A percentile compares a stretch with the other conserved stretches of the same genome.
phyloP scores from a whole-genome alignment of 1,284 basidiomycete genomes.

The Inonotus hispidus region DNA sequence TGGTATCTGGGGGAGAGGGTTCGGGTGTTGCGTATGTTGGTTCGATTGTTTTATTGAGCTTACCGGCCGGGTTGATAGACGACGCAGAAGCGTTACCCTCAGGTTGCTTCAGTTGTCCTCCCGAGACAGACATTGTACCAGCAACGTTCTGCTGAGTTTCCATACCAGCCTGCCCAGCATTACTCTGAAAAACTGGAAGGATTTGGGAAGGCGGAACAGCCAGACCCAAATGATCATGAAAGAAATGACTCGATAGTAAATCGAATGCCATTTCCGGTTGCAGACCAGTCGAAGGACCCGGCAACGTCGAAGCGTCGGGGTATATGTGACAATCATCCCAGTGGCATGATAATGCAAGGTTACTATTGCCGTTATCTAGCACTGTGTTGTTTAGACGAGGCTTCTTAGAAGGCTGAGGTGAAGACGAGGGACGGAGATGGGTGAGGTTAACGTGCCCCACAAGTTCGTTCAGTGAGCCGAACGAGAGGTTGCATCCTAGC shows the following conservation, averaged over 20 bases:
- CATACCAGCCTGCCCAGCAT: neutral
- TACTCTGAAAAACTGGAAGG: neutral
- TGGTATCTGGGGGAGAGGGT: slow-evolving; percentile 22
- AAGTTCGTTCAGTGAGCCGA: slow-evolving; percentile 58
- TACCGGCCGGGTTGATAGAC: neutral
- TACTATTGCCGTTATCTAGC: slow-evolving; percentile 17
- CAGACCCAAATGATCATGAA: slow-evolving; percentile 83
- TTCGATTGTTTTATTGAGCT: neutral
- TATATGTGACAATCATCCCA: slow-evolving; percentile 64
- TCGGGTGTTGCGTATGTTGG: slow-evolving; percentile 11
- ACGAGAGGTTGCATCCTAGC: slow-evolving; percentile 61
- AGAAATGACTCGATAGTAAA: slow-evolving; percentile 57
- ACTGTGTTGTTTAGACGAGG: slow-evolving; percentile 18
- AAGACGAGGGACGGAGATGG: slow-evolving; percentile 40
- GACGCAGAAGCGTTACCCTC: neutral
- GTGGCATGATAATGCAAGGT: slow-evolving; percentile 45
- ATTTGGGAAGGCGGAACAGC: slow-evolving; percentile 23
- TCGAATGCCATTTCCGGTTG: slow-evolving; percentile 36
- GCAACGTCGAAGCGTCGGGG: slow-evolving; percentile 39
- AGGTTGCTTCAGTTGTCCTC: neutral
- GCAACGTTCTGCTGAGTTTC: neutral
- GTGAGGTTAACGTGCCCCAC: slow-evolving; percentile 76
- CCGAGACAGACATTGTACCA: neutral
- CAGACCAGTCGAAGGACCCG: slow-evolving; percentile 38
- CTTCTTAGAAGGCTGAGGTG: slow-evolving; percentile 19